Conservation (phyloP, 495 filamentous ascomycete species). For the Penicillium verhagenii region DNA sequence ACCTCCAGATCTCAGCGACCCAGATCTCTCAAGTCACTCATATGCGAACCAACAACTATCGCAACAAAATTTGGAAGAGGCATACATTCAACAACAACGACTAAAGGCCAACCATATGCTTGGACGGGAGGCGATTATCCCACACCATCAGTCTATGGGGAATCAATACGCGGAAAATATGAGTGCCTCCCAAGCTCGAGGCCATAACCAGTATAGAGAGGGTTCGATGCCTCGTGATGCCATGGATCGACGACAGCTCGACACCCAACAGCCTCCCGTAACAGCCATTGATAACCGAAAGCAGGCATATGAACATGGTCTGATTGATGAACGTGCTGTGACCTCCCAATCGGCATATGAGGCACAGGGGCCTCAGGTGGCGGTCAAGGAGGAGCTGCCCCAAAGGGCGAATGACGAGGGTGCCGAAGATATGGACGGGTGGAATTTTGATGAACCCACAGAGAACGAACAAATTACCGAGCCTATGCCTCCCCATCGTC, state of each 20-base stretch:
- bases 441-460: slow-evolving; percentile 83
- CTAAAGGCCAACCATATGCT: slow-evolving; percentile 47
- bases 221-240: slow-evolving; percentile 25
- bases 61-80: slow-evolving; percentile 51
- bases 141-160: slow-evolving; percentile 47
- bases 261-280: slow-evolving; percentile 37
- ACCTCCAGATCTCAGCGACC: slow-evolving; percentile 44
- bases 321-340: slow-evolving; percentile 56
- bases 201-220: slow-evolving; percentile 31
- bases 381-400: slow-evolving; percentile 34
- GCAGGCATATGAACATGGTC: slow-evolving; percentile 35
- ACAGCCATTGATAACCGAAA: slow-evolving; percentile 41
- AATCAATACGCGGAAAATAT: slow-evolving; percentile 48
- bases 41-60: slow-evolving; percentile 47
- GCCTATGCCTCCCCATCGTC: slow-evolving; percentile 58
- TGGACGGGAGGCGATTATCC: slow-evolving; percentile 44
- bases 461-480: slow-evolving; percentile 44
- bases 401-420: slow-evolving; percentile 37
- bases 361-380: slow-evolving; percentile 49
- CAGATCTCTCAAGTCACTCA: slow-evolving; percentile 47
- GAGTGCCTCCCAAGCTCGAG: slow-evolving; percentile 31
- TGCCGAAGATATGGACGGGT: slow-evolving; percentile 66
- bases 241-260: slow-evolving; percentile 39
- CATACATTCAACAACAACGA: slow-evolving; percentile 46
- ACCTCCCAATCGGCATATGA: slow-evolving; percentile 57